Conservation (phyloP, 2,329 filamentous ascomycete genomes). For the Ophiosphaerella herpotricha region DNA sequence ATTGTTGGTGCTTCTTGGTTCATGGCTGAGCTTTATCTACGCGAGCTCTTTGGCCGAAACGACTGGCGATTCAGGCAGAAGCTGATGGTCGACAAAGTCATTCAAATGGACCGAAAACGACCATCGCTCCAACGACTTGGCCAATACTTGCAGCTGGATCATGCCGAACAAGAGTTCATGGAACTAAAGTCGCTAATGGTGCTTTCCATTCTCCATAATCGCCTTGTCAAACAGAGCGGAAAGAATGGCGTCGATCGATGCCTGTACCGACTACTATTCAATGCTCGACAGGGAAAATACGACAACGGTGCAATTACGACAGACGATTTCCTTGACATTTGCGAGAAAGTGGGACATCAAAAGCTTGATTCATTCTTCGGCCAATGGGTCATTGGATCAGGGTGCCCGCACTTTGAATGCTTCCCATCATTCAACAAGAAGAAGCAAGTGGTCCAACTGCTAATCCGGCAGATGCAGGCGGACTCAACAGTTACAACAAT, state of each 20-base stretch:
- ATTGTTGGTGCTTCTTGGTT: constrained; percentile 89
- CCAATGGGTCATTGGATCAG: constrained; percentile 88
- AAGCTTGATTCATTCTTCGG: constrained; percentile 89
- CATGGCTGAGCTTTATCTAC: constrained; percentile 93
- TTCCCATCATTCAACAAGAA: constrained; percentile 97
- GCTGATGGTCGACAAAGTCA: constrained; percentile 77
- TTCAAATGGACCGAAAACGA: constrained; percentile 78
- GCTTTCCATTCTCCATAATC: constrained; percentile 89
- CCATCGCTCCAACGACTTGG: constrained; percentile 85
- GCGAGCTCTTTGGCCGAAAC: constrained; percentile 88
- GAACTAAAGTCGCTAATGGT: constrained; percentile 87
- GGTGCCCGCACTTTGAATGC: constrained; percentile 85
- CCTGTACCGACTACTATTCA: constrained; percentile 82
- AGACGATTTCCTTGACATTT: constrained; percentile 77
- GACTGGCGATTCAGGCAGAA: constrained; percentile 93
- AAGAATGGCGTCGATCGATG: constrained; percentile 83
- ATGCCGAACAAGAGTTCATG: constrained; percentile 89
- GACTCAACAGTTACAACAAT: constrained; percentile 33
- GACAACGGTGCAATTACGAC: constrained; percentile 71
- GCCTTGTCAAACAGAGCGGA: constrained; percentile 85
- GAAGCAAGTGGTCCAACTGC: constrained; percentile 90
- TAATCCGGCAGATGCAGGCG: constrained; percentile 68
- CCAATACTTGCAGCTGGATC: constrained; percentile 74
- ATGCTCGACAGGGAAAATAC: constrained; percentile 81
- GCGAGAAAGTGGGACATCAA: constrained; percentile 86